Evolutionary conservation across 345 rosid genomes (phyloP).

Genomic region (Conringia planisiliqua): DNA sequence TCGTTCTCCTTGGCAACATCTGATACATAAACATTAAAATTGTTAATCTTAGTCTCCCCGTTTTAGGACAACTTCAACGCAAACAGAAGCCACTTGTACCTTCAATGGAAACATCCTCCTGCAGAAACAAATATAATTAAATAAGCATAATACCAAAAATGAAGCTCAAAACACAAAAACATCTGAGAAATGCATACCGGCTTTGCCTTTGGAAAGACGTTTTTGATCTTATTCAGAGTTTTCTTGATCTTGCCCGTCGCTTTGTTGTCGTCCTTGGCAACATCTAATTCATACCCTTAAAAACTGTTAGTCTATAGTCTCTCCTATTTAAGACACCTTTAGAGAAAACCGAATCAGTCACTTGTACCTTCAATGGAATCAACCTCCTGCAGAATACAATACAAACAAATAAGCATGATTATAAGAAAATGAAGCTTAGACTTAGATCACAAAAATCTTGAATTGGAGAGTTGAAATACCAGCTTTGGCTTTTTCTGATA

Average conservation of each 20-base stretch:
- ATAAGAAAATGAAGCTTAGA: background rate
- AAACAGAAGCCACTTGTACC: background rate
- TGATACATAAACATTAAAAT: background rate
- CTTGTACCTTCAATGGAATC: conserved; percentile 35
- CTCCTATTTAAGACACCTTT: background rate
- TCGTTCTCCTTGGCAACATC: background rate
- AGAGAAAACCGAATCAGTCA: background rate
- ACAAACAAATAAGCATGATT: background rate
- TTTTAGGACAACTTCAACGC: background rate
- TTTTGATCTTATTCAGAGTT: background rate
- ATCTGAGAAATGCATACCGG: background rate
- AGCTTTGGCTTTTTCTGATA: conserved; percentile 22
- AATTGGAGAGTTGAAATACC: background rate
- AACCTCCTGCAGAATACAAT: conserved; percentile 35
- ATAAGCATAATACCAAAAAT: background rate
- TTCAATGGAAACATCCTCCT: background rate
- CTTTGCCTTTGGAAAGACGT: background rate
- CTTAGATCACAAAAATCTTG: background rate
- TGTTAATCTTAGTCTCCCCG: background rate
- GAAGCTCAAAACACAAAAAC: background rate
- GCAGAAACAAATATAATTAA: background rate
- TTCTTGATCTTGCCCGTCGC: background rate
- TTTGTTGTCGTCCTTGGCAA: background rate
- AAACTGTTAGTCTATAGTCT: background rate
- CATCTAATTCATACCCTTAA: background rate